These are phyloP conservation scores for Vitis hybrid DNA, from an alignment of 177 flowering plant species.

Conservation along the genomic window DNA sequence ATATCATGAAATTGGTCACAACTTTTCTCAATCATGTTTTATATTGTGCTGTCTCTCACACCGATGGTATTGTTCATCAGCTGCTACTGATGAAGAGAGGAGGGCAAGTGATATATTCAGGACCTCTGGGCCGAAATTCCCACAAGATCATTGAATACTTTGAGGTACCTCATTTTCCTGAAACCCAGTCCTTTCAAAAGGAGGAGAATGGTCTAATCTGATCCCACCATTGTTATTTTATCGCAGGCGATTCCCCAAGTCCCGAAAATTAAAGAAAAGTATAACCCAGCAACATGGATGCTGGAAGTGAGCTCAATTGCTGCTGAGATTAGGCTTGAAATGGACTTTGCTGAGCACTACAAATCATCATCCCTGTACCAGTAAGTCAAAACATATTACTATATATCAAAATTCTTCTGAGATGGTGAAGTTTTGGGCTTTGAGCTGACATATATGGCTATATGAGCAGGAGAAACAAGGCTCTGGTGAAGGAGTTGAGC, in stretches of 20 bases:
- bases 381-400: constrained; percentile 40
- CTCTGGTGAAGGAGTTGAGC: constrained; percentile 57
- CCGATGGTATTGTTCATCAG: constrained; percentile 23
- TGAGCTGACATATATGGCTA: constrained; percentile 15
- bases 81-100: constrained; percentile 88
- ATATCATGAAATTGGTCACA: neutral
- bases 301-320: constrained; percentile 84
- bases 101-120: constrained; percentile 82
- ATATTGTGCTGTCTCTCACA: constrained; percentile 2
- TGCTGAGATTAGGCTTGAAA: constrained; percentile 60
- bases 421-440: neutral
- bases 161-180: constrained; percentile 44
- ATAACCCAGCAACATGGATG: constrained; percentile 96
- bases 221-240: neutral
- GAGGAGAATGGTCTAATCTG: neutral
- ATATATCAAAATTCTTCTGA: neutral
- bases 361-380: constrained; percentile 59
- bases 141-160: constrained; percentile 67
- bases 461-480: constrained; percentile 59
- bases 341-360: constrained; percentile 78
- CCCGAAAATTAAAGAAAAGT: constrained; percentile 60
- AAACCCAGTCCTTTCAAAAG: neutral
- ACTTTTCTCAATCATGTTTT: constrained; percentile 7
- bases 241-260: constrained; percentile 68
- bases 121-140: constrained; percentile 70